phyloP scores from a whole-genome alignment of 352 stramenopile genomes.

The Globisporangium orthogonon region DNA sequence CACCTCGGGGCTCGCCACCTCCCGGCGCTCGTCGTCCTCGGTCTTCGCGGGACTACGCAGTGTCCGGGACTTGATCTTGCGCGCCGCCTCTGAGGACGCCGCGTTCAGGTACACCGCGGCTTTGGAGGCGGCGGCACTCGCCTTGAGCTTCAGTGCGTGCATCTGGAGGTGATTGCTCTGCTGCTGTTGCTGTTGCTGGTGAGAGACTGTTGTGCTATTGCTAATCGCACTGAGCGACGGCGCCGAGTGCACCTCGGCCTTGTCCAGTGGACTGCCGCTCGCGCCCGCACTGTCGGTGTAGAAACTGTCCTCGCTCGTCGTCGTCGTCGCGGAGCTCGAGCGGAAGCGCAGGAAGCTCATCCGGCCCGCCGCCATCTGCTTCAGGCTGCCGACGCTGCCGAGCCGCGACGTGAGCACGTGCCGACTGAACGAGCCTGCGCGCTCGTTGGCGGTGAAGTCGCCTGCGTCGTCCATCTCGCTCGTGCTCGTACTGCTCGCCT shows the following conservation, averaged over 20 bases:
- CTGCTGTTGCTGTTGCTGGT: background rate
- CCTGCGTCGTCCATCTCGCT: conserved; percentile 29
- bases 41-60: conserved; percentile 13
- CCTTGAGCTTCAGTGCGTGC: conserved; percentile 24
- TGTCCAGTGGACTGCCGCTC: conserved; percentile 14
- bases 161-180: conserved; percentile 26
- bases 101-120: conserved; percentile 40
- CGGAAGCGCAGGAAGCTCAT: conserved; percentile 33
- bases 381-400: conserved; percentile 18
- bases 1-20: background rate
- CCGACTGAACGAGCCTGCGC: background rate
- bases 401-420: conserved; percentile 20
- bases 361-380: conserved; percentile 23
- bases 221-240: conserved; percentile 16
- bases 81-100: conserved; percentile 43
- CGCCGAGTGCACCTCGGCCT: conserved; percentile 7
- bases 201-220: conserved; percentile 2
- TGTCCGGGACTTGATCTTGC: conserved; percentile 37
- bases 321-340: conserved; percentile 42
- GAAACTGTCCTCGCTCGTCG: conserved; percentile 36
- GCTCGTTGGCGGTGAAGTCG: conserved; percentile 30
- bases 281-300: conserved; percentile 2
- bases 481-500: background rate
- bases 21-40: conserved; percentile 16
- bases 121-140: conserved; percentile 31